Evolutionary conservation across 225 moss, liverwort and hornwort genomes (phyloP), one percentile per base, ranked within the genome.

Genomic region (Marchantia paleacea): DNA sequence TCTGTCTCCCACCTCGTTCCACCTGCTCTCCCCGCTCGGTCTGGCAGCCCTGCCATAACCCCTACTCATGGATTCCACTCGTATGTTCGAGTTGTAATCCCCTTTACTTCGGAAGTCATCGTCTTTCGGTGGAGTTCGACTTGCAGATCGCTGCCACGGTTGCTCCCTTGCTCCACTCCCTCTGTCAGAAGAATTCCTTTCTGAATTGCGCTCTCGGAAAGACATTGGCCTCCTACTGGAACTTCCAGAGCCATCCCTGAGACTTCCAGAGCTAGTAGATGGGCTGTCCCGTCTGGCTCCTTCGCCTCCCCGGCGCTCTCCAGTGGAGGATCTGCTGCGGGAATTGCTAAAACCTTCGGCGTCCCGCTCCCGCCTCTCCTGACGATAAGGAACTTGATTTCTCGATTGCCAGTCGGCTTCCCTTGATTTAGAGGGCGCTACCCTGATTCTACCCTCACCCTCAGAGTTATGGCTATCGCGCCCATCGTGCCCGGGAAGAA

Each of bases 191-290:
- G 69, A 31, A 75, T 68, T 84, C 57, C 74, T 30, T 20, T 53
- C 73, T 12, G 70, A 76, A 72, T 65, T 63, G 30, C 79, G 75
- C 54, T 85, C 82, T 65, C 82, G 67, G 61, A 67, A 72, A 22
- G 73, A 75, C 13, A 76, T 31, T 30, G 85, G 66, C 39, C 47
- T 61, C 79, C 85, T 82, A 78, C 22, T 39, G 52, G 51, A 58
- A 0, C 61, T 57, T 57, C 52, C 72, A 9, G 54, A 51, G 60
- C 47, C 51, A 13, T 25, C 49, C 9, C 61, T 82, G 50, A 49
- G 72, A 16, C 50, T 24, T 52, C 72, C 52, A 24, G 79, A 79
- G 18, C 55, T 76, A 15, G 81, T 12, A 14, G 72, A 20, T 26
- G 66, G 8, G 30, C n/a, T 66, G 39, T 53, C 63, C 29, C 77